Percentiles rank a stretch among this genome's conserved stretches.
These are phyloP conservation scores for Heliamphora exappendiculata DNA, from an alignment of 148 eudicot genomes.

Conservation along the genomic window DNA sequence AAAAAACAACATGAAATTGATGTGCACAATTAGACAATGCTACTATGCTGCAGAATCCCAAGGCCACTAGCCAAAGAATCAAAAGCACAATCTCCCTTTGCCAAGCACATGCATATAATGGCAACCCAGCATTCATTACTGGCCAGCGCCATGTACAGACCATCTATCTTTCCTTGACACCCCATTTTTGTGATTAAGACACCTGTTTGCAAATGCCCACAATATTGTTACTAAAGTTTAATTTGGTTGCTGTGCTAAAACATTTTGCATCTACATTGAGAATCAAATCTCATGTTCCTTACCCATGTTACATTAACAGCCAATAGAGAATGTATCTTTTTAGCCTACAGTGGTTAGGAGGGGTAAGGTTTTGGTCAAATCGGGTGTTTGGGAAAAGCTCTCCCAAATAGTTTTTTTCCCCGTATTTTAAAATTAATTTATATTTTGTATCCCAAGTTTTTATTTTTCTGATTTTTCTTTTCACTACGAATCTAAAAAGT, in stretches of 20 bases:
- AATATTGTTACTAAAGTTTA: too few relatives aligned
- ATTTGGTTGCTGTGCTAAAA: background rate
- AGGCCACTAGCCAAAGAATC: background rate
- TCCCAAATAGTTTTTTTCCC: too few relatives aligned
- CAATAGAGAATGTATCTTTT: background rate
- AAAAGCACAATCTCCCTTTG: background rate
- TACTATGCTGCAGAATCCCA: background rate
- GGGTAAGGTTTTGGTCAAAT: background rate
- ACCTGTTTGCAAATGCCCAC: conserved; percentile 6
- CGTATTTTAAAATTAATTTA: too few relatives aligned
- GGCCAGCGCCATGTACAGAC: background rate
- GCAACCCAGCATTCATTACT: background rate
- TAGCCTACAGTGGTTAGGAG: background rate
- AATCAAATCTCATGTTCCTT: background rate
- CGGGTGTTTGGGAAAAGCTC: too few relatives aligned
- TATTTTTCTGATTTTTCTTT: too few relatives aligned
- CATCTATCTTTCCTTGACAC: background rate
- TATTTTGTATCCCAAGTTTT: too few relatives aligned
- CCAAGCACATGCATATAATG: background rate
- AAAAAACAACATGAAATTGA: background rate
- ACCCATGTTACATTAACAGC: background rate
- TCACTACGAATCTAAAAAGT: too few relatives aligned
- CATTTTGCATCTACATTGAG: background rate
- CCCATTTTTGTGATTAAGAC: background rate
- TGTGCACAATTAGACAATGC: background rate